Percentiles rank a stretch among this genome's conserved stretches.
These are phyloP conservation scores for Jaenimonas drosophilae DNA, from an alignment of 208 protist species.

Conservation along the genomic window DNA sequence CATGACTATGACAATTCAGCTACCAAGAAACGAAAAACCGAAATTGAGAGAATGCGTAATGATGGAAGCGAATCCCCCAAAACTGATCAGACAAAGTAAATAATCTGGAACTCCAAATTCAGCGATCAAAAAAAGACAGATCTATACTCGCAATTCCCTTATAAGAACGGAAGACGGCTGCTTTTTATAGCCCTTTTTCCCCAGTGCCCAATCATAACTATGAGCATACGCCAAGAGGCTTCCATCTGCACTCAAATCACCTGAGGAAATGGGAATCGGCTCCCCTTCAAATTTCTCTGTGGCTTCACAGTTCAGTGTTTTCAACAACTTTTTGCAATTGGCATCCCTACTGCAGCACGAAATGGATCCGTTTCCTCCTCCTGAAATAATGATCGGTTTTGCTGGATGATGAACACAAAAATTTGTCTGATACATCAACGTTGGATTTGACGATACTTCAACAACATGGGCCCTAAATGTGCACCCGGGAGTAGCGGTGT, in stretches of 20 bases:
- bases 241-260: slow-evolving; percentile 23
- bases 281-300: slow-evolving; percentile 3
- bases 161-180: slow-evolving; percentile 1
- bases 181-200: slow-evolving; percentile 12
- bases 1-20: too few species aligned
- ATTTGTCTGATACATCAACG: slow-evolving; percentile 18
- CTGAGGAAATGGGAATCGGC: slow-evolving; percentile 26
- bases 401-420: slow-evolving; percentile 19
- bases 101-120: too few species aligned
- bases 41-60: too few species aligned
- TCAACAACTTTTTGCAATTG: background rate
- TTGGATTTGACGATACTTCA: background rate
- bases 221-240: slow-evolving; percentile 25
- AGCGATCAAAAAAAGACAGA: too few species aligned
- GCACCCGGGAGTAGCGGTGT: too few species aligned
- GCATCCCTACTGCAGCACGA: slow-evolving; percentile 14
- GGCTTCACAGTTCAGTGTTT: slow-evolving; percentile 4
- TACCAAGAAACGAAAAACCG: too few species aligned
- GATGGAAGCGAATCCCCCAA: too few species aligned
- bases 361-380: slow-evolving; percentile 29
- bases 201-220: slow-evolving; percentile 48
- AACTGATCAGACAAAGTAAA: too few species aligned
- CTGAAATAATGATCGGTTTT: slow-evolving; percentile 9
- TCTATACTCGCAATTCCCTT: too few species aligned
- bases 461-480: slow-evolving; percentile 27